These are phyloP conservation scores for Capillidium rhysosporum DNA, from an alignment of 371 early-diverging fungal species.

Conservation along the genomic window DNA sequence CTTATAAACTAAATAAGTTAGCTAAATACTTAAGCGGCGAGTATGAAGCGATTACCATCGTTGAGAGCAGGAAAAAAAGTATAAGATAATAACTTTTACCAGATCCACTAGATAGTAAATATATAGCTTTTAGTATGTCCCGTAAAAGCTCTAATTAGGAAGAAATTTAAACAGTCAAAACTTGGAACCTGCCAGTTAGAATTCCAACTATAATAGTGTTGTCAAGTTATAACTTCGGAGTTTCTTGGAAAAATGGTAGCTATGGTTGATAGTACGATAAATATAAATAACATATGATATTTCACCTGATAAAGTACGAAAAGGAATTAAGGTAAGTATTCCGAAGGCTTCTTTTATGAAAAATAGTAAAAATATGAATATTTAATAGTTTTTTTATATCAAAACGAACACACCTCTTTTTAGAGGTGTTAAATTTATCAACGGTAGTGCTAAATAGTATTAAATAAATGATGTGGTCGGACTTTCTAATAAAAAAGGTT, in stretches of 20 bases:
- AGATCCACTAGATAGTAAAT: conserved; percentile 24
- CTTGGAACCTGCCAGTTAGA: conserved; percentile 6
- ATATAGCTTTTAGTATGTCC: conserved; percentile 18
- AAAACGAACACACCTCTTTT: conserved; percentile 10
- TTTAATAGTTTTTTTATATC: conserved; percentile 29
- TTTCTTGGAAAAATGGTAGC: conserved; percentile 36
- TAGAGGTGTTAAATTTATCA: conserved; percentile 12
- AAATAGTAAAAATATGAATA: conserved; percentile 9
- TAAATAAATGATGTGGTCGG: neutral
- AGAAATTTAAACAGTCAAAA: conserved; percentile 21
- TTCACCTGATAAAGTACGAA: neutral
- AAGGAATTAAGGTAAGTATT: neutral
- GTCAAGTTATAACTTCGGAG: conserved; percentile 26
- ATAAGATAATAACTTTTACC: conserved; percentile 14
- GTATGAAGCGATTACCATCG: neutral
- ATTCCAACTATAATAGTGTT: conserved; percentile 15
- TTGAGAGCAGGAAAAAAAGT: no score
- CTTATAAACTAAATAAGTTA: no score
- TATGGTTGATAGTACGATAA: conserved; percentile 32
- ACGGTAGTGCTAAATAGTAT: conserved; percentile 19
- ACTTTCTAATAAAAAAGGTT: conserved; percentile 8
- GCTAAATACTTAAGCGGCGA: no score
- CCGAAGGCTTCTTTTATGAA: no score
- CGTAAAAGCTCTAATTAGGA: conserved; percentile 40
- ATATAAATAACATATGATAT: neutral